Base-by-base conservation (phyloP, 768 basidiomycete genomes). In the Auricularia auricula-judae region DNA sequence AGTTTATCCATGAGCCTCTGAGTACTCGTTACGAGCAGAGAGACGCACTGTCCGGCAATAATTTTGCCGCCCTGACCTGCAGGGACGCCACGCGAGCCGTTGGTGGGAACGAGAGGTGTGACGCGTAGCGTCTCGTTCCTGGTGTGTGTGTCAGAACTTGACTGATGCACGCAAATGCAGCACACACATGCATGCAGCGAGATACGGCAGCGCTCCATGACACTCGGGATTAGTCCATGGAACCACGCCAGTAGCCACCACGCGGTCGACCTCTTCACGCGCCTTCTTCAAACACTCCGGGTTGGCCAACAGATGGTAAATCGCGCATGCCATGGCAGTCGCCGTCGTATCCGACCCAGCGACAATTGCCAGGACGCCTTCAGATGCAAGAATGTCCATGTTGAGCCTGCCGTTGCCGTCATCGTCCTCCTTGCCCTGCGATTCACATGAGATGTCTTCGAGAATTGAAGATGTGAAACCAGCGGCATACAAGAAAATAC, bases 81-180 rank as follows among this genome's bases (percentile, higher is more conserved):
- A 1, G 71, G 74, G 3, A 74, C 71, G 16, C 73, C 73, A 36
- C 83, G 79, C 65, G 80, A 80, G 53, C 76, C 75, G 36, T 81
- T 80, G 62, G 77, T 78, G 42, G 82, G 76, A 36, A 84, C 72
- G 11, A 84, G 76, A 12, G 83, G 81, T 64, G 76, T 77, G 21
- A 84, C 72, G 47, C 83, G 77, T 29, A 84, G 71, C 1, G 77
- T 72, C 66, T 84, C 83, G 44, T 82, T 82, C 66, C 83, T 84
- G 56, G 8, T 56, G 18, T 8, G 23, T 59, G 8, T 11, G 56
- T 35, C 11, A 33, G 34, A 18, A 29, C 23, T 14, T 33, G 56
- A 23, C 21, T n/a, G 23, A 29, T 7, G 2, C 29, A n/a, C 14
- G 1, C 4, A 29, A 11, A 33, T 4, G 56, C 4, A 23, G 4